These are phyloP conservation scores for Onygena corvina DNA, from an alignment of 2,329 filamentous ascomycete species.

Conservation along the genomic window DNA sequence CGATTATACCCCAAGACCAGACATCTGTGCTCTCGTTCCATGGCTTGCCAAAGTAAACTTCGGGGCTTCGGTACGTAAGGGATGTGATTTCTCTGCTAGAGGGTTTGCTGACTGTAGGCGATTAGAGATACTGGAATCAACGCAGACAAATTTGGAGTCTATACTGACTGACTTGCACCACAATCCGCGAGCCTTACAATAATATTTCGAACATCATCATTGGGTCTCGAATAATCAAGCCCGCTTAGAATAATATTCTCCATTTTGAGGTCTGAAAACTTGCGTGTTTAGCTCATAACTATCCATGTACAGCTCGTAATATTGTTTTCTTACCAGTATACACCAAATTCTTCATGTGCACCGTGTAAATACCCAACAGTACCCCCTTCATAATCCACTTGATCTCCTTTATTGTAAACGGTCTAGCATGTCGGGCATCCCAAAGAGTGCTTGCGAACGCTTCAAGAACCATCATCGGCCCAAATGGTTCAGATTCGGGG, in stretches of 20 bases:
- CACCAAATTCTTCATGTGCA: constrained; percentile 16
- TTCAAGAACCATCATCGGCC: constrained; percentile 16
- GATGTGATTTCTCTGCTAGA: constrained; percentile 14
- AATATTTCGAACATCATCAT: constrained; percentile 13
- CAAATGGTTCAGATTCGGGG: constrained; percentile 11
- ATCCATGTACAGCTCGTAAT: neutral
- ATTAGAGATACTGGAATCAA: constrained; percentile 4
- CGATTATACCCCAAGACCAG: constrained; percentile 18
- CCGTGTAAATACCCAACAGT: constrained; percentile 14
- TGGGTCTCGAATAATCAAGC: constrained; percentile 12
- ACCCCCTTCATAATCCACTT: constrained; percentile 17
- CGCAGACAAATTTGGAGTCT: neutral
- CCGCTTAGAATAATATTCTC: constrained; percentile 14
- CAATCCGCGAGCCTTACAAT: constrained; percentile 16
- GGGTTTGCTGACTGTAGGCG: constrained; percentile 14
- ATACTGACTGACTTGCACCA: constrained; percentile 15
- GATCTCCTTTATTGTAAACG: constrained; percentile 14
- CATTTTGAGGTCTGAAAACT: constrained; percentile 17
- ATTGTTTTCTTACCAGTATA: constrained; percentile 12
- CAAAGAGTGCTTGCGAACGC: constrained; percentile 15
- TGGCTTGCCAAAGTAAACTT: constrained; percentile 15
- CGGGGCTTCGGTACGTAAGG: constrained; percentile 15
- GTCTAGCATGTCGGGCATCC: constrained; percentile 14
- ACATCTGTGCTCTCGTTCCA: constrained; percentile 15
- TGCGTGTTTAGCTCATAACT: neutral